Evolutionary conservation across 805 yeast genomes (phyloP), one percentile per base, ranked within the genome.

Genomic region (Candida taoyuanica): DNA sequence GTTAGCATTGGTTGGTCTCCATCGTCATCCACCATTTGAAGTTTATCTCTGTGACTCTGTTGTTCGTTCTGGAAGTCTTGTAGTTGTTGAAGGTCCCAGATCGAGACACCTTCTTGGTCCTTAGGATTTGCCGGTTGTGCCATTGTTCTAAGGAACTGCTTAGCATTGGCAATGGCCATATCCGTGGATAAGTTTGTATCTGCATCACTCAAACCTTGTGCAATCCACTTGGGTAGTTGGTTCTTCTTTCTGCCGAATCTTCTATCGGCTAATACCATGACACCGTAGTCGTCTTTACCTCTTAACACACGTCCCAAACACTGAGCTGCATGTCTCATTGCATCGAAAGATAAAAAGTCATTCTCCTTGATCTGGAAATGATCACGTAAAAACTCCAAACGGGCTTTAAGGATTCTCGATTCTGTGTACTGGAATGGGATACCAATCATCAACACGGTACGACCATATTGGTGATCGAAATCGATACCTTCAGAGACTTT

Each of bases 281-380:
- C 84, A 46, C 99, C 99, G 60, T 93, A 93, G 67, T 93, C 99
- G 57, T 93, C 97, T 59, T 93, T 93, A 49, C 99, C 99, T 67
- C 99, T 77, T 46, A 93, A 67, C 38, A 93, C 98, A 58, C 99
- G 78, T 9, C 99, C 99, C 55, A 93, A 65, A 64, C 99, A 93
- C 62, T 93, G 99, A 0, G 99, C 98, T 4, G 98, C 99, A 65
- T 93, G 99, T 57, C 99, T 78, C 98, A 93, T 93, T 12, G 99
- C 99, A 63, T 93, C 99, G 70, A 93, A 93, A 9, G 98, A 89
- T 27, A 93, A 60, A 58, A 93, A 93, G 55, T 93, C 98, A 56
- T 86, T 88, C 55, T 93, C 98, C 47, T 87, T 74, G 39, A 93
- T 91, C 53, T 88, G 94, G 59, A 77, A 91, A 53, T 88, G 89